These are phyloP conservation scores for Xylaria nigripes DNA, from an alignment of 495 filamentous ascomycete genomes.

Conservation along the genomic window DNA sequence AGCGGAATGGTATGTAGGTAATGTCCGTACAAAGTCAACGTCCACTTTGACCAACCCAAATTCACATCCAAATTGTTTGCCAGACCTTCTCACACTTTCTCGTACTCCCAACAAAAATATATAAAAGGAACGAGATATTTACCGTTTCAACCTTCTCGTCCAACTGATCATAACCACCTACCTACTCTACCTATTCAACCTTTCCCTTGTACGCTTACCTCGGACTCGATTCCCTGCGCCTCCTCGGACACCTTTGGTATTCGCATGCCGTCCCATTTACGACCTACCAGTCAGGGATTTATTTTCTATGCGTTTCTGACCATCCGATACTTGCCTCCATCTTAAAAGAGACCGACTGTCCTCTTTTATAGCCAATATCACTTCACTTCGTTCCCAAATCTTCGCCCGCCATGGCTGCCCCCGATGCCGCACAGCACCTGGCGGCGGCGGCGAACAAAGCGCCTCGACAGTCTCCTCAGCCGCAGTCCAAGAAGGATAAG, in stretches of 20 bases:
- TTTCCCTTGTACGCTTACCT: background rate
- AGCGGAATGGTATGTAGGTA: too few species aligned
- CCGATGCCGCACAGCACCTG: constrained; percentile 17
- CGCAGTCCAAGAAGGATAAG: constrained; percentile 81
- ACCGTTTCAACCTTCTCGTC: too few species aligned
- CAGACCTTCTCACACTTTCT: too few species aligned
- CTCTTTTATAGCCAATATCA: background rate
- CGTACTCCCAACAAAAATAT: too few species aligned
- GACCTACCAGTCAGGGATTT: background rate
- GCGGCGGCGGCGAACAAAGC: constrained; percentile 17
- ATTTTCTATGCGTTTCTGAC: too few species aligned
- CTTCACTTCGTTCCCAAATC: background rate
- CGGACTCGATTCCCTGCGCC: background rate
- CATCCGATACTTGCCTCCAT: too few species aligned
- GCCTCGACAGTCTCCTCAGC: constrained; percentile 27
- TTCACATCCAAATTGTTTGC: too few species aligned
- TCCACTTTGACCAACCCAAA: too few species aligned
- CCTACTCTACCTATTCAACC: background rate
- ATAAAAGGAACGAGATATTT: too few species aligned
- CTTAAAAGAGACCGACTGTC: background rate
- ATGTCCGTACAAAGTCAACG: too few species aligned
- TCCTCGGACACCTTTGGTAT: background rate
- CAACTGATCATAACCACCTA: too few species aligned
- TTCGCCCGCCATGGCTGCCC: constrained; percentile 14
- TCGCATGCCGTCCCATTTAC: background rate